phyloP scores from a whole-genome alignment of 2,329 filamentous ascomycete species.

The Diaporthe ampelina region DNA sequence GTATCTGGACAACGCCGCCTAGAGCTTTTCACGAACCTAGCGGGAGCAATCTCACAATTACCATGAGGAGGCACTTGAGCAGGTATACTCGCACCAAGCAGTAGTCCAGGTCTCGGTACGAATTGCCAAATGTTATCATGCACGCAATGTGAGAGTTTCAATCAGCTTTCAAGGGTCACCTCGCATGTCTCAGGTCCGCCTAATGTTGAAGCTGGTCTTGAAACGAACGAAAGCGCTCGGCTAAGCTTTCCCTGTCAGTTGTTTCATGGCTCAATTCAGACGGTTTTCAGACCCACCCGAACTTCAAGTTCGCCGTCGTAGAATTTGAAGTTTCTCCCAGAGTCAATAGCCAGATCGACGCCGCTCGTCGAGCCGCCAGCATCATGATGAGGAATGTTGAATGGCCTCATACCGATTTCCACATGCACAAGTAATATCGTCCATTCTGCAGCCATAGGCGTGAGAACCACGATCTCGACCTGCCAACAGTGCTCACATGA shows the following conservation, averaged over 20 bases:
- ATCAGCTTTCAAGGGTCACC: constrained; percentile 25
- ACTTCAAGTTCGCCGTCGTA: too few relatives aligned
- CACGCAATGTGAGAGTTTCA: constrained; percentile 1
- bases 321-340: too few relatives aligned
- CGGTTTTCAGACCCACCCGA: not conserved
- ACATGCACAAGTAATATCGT: too few relatives aligned
- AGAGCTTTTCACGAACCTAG: not conserved
- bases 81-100: not conserved
- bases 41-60: not conserved
- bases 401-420: too few relatives aligned
- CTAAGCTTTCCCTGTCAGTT: constrained; percentile 24
- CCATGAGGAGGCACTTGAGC: not conserved
- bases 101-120: not conserved
- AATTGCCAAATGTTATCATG: constrained; percentile 1
- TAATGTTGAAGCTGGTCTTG: constrained; percentile 17
- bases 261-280: constrained; percentile 9
- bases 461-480: too few relatives aligned
- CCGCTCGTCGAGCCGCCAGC: not conserved
- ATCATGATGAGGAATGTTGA: not conserved
- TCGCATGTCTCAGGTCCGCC: constrained; percentile 33
- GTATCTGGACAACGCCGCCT: not conserved
- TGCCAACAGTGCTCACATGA: too few relatives aligned
- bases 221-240: constrained; percentile 31
- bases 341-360: not conserved
- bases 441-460: not conserved